Evolutionary conservation across 208 protist genomes (phyloP).

Genomic region (Leishmania tarentolae): DNA sequence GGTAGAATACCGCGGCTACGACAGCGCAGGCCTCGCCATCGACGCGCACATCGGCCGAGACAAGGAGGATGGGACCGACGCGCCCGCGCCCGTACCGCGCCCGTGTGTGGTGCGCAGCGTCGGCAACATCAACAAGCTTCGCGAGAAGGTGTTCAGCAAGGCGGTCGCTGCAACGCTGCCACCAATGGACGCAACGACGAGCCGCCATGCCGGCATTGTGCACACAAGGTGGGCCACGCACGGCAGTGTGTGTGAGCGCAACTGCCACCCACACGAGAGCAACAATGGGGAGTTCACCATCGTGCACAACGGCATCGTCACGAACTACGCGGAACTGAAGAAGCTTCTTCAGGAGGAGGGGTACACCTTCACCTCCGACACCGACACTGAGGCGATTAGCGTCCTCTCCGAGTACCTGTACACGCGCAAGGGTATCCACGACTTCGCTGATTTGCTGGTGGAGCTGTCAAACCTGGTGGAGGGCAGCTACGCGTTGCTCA

Average conservation of each 20-base stretch:
- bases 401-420: slow-evolving; percentile 90
- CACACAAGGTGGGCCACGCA: slow-evolving; percentile 99
- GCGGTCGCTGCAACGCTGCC: slow-evolving; percentile 30
- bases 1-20: slow-evolving; percentile 97
- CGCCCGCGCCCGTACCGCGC: slow-evolving; percentile 9
- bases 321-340: slow-evolving; percentile 90
- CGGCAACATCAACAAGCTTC: slow-evolving; percentile 83
- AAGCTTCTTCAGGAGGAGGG: slow-evolving; percentile 72
- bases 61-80: neutral
- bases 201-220: slow-evolving; percentile 83
- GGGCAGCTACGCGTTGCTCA: slow-evolving; percentile 89
- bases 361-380: slow-evolving; percentile 88
- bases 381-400: slow-evolving; percentile 95
- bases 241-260: slow-evolving; percentile 91
- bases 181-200: slow-evolving; percentile 39
- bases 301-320: slow-evolving; percentile 97
- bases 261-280: slow-evolving; percentile 93
- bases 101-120: slow-evolving; percentile 68
- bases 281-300: slow-evolving; percentile 80
- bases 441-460: slow-evolving; percentile 60
- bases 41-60: slow-evolving; percentile 25
- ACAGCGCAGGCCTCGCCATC: slow-evolving; percentile 93
- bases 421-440: slow-evolving; percentile 39
- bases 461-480: slow-evolving; percentile 68
- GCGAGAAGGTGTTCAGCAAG: slow-evolving; percentile 41